Conservation (phyloP, 139 green algal species). For the Ettlia oleoabundans region DNA sequence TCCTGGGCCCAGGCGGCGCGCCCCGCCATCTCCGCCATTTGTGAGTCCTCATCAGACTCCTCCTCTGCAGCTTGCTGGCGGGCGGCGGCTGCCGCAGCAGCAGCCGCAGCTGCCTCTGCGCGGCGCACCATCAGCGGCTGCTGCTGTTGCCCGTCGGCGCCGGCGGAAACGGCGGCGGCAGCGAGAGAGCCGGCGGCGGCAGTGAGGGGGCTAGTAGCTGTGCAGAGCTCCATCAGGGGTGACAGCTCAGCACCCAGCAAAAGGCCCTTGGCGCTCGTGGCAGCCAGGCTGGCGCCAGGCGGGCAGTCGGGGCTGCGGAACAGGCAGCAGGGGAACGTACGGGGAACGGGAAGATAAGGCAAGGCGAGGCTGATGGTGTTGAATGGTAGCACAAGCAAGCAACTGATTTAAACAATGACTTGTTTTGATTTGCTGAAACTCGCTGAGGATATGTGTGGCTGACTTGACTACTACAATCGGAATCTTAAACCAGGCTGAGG, state of each 20-base stretch:
- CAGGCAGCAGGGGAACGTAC: neutral
- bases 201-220: neutral
- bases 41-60: slow-evolving; percentile 2
- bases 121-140: neutral
- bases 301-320: neutral
- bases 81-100: neutral
- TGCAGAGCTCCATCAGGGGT: slow-evolving; percentile 8
- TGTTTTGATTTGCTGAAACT: too few species aligned
- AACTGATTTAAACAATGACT: too few species aligned
- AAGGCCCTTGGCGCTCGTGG: slow-evolving; percentile 2
- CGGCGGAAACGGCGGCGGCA: too few species aligned
- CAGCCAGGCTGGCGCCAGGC: neutral
- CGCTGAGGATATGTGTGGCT: too few species aligned
- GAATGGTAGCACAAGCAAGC: neutral
- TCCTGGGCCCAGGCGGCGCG: slow-evolving; percentile 7
- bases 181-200: too few species aligned
- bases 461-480: too few species aligned
- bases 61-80: neutral
- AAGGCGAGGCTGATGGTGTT: neutral
- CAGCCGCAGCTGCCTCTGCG: neutral
- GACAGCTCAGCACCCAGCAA: slow-evolving; percentile 7
- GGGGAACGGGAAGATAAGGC: neutral
- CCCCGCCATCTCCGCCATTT: slow-evolving; percentile 2
- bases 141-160: too few species aligned
- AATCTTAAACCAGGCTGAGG: too few species aligned